Base-by-base conservation (phyloP, 1,139 yeast species). In the Scheffersomyces illinoinensis region DNA sequence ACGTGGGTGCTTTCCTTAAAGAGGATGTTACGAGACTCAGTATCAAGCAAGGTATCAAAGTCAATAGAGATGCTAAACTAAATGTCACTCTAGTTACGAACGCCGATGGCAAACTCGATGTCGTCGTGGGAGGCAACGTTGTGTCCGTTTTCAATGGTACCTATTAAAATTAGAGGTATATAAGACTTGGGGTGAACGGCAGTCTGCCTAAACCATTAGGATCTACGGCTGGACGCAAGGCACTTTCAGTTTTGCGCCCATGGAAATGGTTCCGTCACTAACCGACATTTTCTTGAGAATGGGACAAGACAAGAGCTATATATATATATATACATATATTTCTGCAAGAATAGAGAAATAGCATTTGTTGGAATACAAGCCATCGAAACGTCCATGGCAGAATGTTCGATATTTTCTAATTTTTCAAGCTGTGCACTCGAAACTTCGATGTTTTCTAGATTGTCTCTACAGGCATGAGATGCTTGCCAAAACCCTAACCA, bases 91-190 rank as follows among this genome's bases (percentile, higher is more conserved):
- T 57, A 21, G 24, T 20, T 21, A 6, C 24, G 7, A 62, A 62
- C 26, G 65, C 60, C 4, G 58, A 54, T 2, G 66, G 68, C 54
- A 64, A 61, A 46, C 69, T 73, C 46, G 73, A 74, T 49, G 56
- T 66, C 49, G 47, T 53, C 48, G 67, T 67, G 4, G 68, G 68
- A 12, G 83, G 84, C 7, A 57, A 70, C 47, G 76, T 79, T 3
- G 55, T 72, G 0, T 74, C 79, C 19, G 67, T 74, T 47, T 61
- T 79, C 10, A 66, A 71, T 46, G 82, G 82, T 26, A 62, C 61
- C n/a, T 48, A 48, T 23, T 48, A 33, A 12, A 33, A 12, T 14
- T 33, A 33, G 43, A 33, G 43, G 17, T 33, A 33, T 10, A 33
- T 12, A 2, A 3, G 43, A 8, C 14, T 14, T 5, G 43, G 5